Evolutionary conservation across 2,329 filamentous ascomycete genomes (phyloP).

Genomic region (Zasmidium angulare): DNA sequence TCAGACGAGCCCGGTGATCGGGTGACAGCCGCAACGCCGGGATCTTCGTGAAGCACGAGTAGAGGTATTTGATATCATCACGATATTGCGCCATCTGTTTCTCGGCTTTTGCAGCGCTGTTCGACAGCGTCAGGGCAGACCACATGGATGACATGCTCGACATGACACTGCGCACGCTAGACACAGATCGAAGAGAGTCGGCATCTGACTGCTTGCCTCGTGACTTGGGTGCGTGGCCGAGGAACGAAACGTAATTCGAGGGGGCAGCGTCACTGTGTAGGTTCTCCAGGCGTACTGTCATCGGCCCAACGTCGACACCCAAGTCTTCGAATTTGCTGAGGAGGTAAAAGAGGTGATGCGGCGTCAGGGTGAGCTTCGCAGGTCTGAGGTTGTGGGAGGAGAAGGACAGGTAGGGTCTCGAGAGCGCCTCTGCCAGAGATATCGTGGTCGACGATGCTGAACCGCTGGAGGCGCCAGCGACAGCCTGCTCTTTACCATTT

Average conservation of each 20-base stretch:
- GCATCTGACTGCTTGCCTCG: conserved; percentile 78
- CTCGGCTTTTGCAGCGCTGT: conserved; percentile 79
- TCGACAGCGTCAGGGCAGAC: conserved; percentile 82
- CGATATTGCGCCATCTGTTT: conserved; percentile 84
- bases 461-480: conserved; percentile 50
- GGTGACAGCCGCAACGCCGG: conserved; percentile 85
- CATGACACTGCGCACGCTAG: conserved; percentile 95
- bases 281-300: conserved; percentile 94
- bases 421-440: conserved; percentile 77
- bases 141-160: conserved; percentile 93
- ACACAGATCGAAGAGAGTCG: conserved; percentile 91
- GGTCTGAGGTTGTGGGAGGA: conserved; percentile 83
- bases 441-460: conserved; percentile 69
- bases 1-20: conserved; percentile 88
- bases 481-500: conserved; percentile 49
- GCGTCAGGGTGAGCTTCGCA: conserved; percentile 86
- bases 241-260: conserved; percentile 93
- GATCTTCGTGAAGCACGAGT: conserved; percentile 98
- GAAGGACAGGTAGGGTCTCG: conserved; percentile 80
- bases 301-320: conserved; percentile 84
- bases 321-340: conserved; percentile 94
- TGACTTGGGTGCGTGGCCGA: conserved; percentile 77
- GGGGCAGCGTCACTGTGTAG: conserved; percentile 84
- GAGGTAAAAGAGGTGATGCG: conserved; percentile 95
- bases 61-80: conserved; percentile 90